Base-by-base conservation (phyloP, 2,329 filamentous ascomycete genomes). In the Cercospora janseana region DNA sequence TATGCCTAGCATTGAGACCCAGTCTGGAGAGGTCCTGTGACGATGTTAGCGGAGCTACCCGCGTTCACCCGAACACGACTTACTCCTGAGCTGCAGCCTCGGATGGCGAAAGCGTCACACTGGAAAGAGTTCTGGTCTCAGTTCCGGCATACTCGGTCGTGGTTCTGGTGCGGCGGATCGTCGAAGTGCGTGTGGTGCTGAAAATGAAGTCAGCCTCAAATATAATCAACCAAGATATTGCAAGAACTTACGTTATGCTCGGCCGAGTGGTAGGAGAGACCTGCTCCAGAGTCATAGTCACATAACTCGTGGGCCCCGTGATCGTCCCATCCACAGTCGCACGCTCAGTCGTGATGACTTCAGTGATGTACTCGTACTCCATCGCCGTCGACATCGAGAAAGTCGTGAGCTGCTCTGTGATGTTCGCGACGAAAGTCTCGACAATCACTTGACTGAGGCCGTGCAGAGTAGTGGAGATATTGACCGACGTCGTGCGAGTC, bases 331-430 rank as follows among this genome's bases (percentile, higher is more conserved):
- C 52, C 1, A 55, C 60, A 28, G 44, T 53, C 8, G 31, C 37
- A 28, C 53, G 44, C 6, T 49, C 37, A 18, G 63, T 66, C 2
- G 55, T 65, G 10, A 58, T 69, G 2, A 62, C 68, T 42, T 72
- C 67, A 0, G 62, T 69, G 42, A 68, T 60, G 26, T 69, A 72
- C 32, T 69, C 63, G 23, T 70, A 44, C 29, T 69, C 51, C 48
- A 72, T 63, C 2, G 64, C 66, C 4, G 71, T 74, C 0, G 63
- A 66, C 52, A 75, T 55, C 46, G 64, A 68, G 40, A 75, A 62
- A 0, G 65, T 69, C 24, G 69, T 70, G 20, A 70, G 27, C 2
- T 64, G 64, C 34, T 70, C 67, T 0, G 67, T 72, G 24, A 74
- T 62, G 16, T 68, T 66, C 1, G 66, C 63, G 1, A 66, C 62